Evolutionary conservation across 441 rosid genomes (phyloP).

Genomic region (Gossypium lobatum): DNA sequence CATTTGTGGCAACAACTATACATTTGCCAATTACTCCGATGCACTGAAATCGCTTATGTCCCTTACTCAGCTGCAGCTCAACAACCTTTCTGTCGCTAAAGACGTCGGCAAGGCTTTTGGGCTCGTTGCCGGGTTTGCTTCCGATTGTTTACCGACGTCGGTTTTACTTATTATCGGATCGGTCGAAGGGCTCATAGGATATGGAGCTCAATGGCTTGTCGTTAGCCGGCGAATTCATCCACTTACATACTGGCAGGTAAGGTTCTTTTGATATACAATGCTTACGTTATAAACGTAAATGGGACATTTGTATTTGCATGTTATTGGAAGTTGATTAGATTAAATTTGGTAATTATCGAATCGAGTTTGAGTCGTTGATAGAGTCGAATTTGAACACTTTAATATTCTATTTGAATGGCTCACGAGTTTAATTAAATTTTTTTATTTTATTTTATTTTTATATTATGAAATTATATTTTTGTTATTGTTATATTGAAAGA

Average conservation of each 20-base stretch:
- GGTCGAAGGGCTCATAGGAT: constrained; percentile 43
- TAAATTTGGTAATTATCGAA: too few relatives aligned
- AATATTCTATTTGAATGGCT: too few relatives aligned
- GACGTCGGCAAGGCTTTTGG: constrained; percentile 58
- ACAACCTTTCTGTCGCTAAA: constrained; percentile 53
- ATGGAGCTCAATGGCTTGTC: constrained; percentile 55
- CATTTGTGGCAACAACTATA: constrained; percentile 45
- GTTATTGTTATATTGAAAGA: too few relatives aligned
- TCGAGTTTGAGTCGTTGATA: too few relatives aligned
- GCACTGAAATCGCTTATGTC: constrained; percentile 47
- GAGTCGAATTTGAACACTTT: too few relatives aligned
- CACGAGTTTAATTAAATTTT: too few relatives aligned
- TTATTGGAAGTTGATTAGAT: too few relatives aligned
- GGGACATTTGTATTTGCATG: too few relatives aligned
- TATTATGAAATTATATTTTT: too few relatives aligned
- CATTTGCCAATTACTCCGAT: constrained; percentile 45
- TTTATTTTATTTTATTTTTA: background rate
- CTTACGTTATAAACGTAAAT: too few relatives aligned
- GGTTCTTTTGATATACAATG: background rate
- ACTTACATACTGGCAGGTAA: constrained; percentile 46
- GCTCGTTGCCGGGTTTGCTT: constrained; percentile 50
- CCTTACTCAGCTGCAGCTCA: constrained; percentile 41
- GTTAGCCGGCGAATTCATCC: constrained; percentile 40
- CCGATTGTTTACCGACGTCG: constrained; percentile 38
- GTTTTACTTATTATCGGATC: constrained; percentile 47